Conservation (phyloP, 2,329 filamentous ascomycete species). For the Fusarium napiforme region DNA sequence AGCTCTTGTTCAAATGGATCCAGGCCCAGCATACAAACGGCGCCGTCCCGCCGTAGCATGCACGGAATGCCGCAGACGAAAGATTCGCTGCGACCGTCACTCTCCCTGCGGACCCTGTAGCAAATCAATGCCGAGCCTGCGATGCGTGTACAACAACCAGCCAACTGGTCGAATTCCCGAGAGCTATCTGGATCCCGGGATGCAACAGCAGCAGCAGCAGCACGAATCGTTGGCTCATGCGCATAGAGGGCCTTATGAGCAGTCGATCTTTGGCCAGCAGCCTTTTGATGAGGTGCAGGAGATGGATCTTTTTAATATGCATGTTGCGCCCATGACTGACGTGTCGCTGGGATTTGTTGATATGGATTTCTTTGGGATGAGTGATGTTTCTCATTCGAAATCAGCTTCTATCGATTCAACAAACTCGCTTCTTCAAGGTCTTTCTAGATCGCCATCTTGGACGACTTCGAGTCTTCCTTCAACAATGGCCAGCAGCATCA, state of each 20-base stretch:
- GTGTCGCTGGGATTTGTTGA: neutral
- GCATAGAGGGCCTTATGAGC: neutral
- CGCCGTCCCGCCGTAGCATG: constrained; percentile 5
- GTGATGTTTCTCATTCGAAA: neutral
- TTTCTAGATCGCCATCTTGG: neutral
- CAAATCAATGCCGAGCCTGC: constrained; percentile 5
- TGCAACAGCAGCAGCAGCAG: neutral
- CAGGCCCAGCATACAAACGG: constrained; percentile 7
- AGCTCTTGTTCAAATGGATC: neutral
- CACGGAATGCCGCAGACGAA: constrained; percentile 2
- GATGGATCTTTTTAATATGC: neutral
- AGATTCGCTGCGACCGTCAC: constrained; percentile 10
- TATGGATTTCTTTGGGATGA: neutral
- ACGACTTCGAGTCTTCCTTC: neutral
- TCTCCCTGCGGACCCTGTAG: constrained; percentile 5
- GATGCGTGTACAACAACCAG: constrained; percentile 9
- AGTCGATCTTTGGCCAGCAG: neutral
- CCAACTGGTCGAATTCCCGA: neutral
- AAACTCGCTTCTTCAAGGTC: neutral
- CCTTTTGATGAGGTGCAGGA: neutral
- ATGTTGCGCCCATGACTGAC: neutral
- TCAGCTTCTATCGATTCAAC: neutral
- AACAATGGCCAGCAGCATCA: neutral
- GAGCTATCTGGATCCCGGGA: neutral
- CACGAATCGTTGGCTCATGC: neutral